A percentile compares a stretch with the other conserved stretches of the same genome.
Conservation (phyloP, 176 grass and related monocot species). For the Triticum monococcum region DNA sequence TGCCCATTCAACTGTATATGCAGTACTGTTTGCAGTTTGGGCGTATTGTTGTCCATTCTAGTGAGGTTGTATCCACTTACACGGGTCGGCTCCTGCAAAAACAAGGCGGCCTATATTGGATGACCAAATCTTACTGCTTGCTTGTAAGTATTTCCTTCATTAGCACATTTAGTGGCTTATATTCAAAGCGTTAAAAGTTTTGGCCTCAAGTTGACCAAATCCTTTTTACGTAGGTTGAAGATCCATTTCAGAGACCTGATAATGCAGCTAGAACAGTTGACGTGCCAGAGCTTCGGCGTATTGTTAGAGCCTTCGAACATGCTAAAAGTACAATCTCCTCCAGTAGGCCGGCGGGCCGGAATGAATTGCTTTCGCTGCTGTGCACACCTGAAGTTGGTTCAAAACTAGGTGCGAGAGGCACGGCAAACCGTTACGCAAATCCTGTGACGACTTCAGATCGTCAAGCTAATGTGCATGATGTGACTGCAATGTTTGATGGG, state of each 20-base stretch:
- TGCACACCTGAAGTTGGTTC: conserved; percentile 46
- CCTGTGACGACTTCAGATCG: not conserved
- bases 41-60: conserved; percentile 16
- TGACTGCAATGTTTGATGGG: too few species aligned
- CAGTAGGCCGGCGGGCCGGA: not conserved
- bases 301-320: conserved; percentile 32
- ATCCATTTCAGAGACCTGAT: conserved; percentile 64
- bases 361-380: conserved; percentile 40
- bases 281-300: conserved; percentile 18
- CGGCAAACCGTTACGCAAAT: not conserved
- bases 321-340: conserved; percentile 20
- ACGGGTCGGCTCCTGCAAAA: conserved; percentile 47
- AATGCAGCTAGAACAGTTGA: conserved; percentile 66
- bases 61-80: conserved; percentile 63
- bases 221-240: conserved; percentile 46
- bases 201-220: too few species aligned
- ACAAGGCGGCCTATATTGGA: conserved; percentile 30
- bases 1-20: not conserved
- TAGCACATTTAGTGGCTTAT: conserved; percentile 17
- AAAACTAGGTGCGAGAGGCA: conserved; percentile 33
- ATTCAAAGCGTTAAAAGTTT: not conserved
- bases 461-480: not conserved
- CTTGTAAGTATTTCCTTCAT: conserved; percentile 50
- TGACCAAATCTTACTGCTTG: conserved; percentile 41
- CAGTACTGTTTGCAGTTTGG: conserved; percentile 47